Conservation (phyloP, 2,329 filamentous ascomycete species). For the Penicillium decumbens region DNA sequence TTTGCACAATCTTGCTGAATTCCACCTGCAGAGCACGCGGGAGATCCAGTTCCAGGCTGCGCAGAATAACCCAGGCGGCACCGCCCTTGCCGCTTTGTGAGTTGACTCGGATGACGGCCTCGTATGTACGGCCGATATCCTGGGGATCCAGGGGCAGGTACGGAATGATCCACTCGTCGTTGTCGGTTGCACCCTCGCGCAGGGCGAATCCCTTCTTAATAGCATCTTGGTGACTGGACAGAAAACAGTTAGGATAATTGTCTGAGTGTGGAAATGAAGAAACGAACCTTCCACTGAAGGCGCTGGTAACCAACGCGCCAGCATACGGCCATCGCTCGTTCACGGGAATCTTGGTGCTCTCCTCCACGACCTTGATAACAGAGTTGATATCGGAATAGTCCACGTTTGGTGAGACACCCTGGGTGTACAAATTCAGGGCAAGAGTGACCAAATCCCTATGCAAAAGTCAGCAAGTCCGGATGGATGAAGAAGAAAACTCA, state of each 20-base stretch:
- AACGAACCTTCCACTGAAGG: constrained; percentile 29
- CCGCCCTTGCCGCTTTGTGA: constrained; percentile 94
- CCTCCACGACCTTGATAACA: constrained; percentile 84
- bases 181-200: constrained; percentile 59
- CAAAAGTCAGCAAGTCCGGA: background rate
- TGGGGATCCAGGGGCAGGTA: constrained; percentile 90
- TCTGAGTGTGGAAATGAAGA: constrained; percentile 70
- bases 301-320: constrained; percentile 42
- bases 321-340: constrained; percentile 87
- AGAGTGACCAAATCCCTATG: constrained; percentile 74
- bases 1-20: constrained; percentile 83
- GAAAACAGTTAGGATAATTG: constrained; percentile 53
- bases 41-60: constrained; percentile 82
- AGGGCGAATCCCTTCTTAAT: constrained; percentile 80
- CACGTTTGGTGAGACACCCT: constrained; percentile 76
- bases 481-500: background rate
- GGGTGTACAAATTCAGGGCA: constrained; percentile 89
- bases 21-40: constrained; percentile 88
- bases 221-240: constrained; percentile 85
- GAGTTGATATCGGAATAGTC: constrained; percentile 86
- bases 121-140: constrained; percentile 95
- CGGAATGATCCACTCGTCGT: constrained; percentile 76
- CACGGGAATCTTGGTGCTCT: constrained; percentile 90
- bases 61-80: constrained; percentile 87
- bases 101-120: constrained; percentile 96